Evolutionary conservation across 1,284 basidiomycete species (phyloP).

Genomic region (Ustilago cynodontis): DNA sequence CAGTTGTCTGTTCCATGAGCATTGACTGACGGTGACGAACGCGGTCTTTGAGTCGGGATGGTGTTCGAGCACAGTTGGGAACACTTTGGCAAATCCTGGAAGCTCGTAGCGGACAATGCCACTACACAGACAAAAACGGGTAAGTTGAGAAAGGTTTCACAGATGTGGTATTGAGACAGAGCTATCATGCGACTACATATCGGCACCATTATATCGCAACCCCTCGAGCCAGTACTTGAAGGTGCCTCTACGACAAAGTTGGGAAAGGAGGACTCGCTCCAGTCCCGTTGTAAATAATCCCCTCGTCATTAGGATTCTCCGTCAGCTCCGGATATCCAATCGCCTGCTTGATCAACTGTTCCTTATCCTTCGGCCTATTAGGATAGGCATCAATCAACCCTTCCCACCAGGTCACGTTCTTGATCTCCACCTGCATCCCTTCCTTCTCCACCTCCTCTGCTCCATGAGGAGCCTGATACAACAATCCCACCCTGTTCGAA

Average conservation of each 20-base stretch:
- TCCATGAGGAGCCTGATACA: slow-evolving; percentile 24
- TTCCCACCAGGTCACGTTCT: slow-evolving; percentile 37
- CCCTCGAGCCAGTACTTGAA: background rate
- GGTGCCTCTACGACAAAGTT: slow-evolving; percentile 10
- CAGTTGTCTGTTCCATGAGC: no score
- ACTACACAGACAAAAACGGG: no score
- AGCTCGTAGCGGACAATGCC: no score
- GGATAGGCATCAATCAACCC: slow-evolving; percentile 43
- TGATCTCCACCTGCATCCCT: slow-evolving; percentile 10
- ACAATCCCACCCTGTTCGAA: slow-evolving; percentile 26
- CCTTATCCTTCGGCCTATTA: slow-evolving; percentile 24
- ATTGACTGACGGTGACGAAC: no score
- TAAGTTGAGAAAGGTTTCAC: no score
- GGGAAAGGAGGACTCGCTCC: slow-evolving; percentile 28
- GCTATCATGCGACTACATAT: no score
- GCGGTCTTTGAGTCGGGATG: no score
- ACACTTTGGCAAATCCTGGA: no score
- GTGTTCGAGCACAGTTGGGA: no score
- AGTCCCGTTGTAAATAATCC: slow-evolving; percentile 34
- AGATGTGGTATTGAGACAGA: no score
- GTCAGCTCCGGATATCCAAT: slow-evolving; percentile 35
- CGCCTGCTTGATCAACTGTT: slow-evolving; percentile 20
- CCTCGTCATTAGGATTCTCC: slow-evolving; percentile 27
- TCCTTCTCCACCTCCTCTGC: background rate
- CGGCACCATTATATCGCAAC: no score